phyloP scores from a whole-genome alignment of 768 basidiomycete species.

The Psilocybe azurescens region DNA sequence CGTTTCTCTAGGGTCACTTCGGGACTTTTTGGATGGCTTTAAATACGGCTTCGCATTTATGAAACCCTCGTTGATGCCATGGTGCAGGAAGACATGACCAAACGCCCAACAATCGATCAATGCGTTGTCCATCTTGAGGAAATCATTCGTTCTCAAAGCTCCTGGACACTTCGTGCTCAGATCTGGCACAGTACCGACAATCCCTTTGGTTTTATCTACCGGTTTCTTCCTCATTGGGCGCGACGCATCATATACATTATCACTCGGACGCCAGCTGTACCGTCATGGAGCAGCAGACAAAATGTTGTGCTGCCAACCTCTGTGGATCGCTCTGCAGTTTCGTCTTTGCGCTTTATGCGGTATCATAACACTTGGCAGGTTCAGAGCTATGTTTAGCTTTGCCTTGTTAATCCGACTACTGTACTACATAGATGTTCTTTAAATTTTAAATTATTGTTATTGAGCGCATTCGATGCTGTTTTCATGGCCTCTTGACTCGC shows the following conservation, averaged over 20 bases:
- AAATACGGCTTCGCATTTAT: conserved; percentile 34
- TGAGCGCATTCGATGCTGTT: too few relatives aligned
- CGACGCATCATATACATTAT: conserved; percentile 14
- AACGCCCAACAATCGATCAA: conserved; percentile 43
- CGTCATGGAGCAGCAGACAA: background rate
- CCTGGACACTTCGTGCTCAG: conserved; percentile 19
- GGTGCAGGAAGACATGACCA: conserved; percentile 38
- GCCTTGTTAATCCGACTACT: too few relatives aligned
- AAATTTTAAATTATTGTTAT: too few relatives aligned
- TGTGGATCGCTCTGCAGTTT: too few relatives aligned
- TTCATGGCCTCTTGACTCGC: too few relatives aligned
- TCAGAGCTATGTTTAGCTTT: too few relatives aligned
- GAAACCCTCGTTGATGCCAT: conserved; percentile 38
- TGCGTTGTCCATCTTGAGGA: conserved; percentile 36
- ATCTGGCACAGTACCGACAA: conserved; percentile 7
- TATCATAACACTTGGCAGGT: too few relatives aligned
- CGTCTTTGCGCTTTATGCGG: too few relatives aligned
- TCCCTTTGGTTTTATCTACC: background rate
- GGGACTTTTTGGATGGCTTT: background rate
- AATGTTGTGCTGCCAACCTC: too few relatives aligned
- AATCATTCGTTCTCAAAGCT: conserved; percentile 11
- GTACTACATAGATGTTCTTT: too few relatives aligned
- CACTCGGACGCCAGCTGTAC: conserved; percentile 14
- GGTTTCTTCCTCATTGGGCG: conserved; percentile 13
- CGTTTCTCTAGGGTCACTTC: too few relatives aligned